A percentile compares a stretch with the other conserved stretches of the same genome.
phyloP scores from a whole-genome alignment of 1,284 basidiomycete genomes.

The Quambalaria eucalypti region DNA sequence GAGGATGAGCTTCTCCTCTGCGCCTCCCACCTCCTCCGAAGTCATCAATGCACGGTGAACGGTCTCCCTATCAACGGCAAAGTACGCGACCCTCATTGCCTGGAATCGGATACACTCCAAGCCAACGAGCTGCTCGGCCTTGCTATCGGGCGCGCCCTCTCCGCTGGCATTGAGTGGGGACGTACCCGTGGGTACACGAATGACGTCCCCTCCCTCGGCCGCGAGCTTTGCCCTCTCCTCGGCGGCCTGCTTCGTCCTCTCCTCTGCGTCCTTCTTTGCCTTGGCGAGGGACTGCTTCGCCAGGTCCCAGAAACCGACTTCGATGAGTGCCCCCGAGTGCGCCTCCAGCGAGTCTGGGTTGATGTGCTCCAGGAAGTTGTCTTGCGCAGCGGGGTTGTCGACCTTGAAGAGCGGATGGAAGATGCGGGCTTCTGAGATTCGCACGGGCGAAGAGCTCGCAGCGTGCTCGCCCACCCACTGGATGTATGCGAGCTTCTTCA shows the following conservation, averaged over 20 bases:
- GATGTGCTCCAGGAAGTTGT: slow-evolving; percentile 68
- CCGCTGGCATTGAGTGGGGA: slow-evolving; percentile 6
- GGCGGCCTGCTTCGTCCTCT: slow-evolving; percentile 50
- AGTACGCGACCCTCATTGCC: slow-evolving; percentile 89
- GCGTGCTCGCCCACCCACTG: slow-evolving; percentile 92
- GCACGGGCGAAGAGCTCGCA: slow-evolving; percentile 64
- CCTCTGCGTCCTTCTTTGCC: slow-evolving; percentile 60
- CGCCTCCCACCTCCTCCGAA: slow-evolving; percentile 49
- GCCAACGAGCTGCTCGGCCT: slow-evolving; percentile 72
- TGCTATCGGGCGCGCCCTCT: slow-evolving; percentile 42
- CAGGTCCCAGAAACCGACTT: slow-evolving; percentile 79
- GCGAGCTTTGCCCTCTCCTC: slow-evolving; percentile 51
- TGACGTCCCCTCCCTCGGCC: slow-evolving; percentile 6
- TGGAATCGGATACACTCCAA: slow-evolving; percentile 94
- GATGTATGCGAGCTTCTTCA: slow-evolving; percentile 60
- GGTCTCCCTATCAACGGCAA: slow-evolving; percentile 75
- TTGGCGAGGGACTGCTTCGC: slow-evolving; percentile 62
- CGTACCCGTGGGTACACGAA: not conserved
- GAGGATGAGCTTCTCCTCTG: slow-evolving; percentile 58
- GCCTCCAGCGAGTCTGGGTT: slow-evolving; percentile 71
- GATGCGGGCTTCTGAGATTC: slow-evolving; percentile 78
- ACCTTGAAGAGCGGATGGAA: slow-evolving; percentile 91
- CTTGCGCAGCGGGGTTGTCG: slow-evolving; percentile 70
- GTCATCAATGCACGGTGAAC: slow-evolving; percentile 14
- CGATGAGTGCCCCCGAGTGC: slow-evolving; percentile 70